Evolutionary conservation across 139 green algal genomes (phyloP).

Genomic region (Gonium pectorale): DNA sequence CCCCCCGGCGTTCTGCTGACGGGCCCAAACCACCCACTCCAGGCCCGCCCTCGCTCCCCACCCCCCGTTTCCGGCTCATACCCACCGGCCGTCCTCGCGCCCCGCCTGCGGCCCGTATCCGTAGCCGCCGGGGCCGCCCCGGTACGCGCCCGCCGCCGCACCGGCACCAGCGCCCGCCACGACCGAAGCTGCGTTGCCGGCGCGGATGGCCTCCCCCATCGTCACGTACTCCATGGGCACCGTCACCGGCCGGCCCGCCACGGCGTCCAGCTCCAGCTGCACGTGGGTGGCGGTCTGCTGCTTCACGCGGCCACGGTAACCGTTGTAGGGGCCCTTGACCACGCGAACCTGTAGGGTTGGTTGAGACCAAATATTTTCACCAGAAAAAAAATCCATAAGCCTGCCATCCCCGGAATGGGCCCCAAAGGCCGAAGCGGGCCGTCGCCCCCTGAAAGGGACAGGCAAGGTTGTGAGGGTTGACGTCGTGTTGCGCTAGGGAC

Average conservation of each 20-base stretch:
- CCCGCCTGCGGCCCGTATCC: constrained; percentile 9
- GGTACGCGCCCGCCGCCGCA: constrained; percentile 5
- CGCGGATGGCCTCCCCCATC: constrained; percentile 5
- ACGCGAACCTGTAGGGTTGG: constrained; percentile 55
- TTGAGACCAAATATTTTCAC: too few relatives aligned
- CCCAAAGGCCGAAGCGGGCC: too few relatives aligned
- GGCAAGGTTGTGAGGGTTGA: too few relatives aligned
- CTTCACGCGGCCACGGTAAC: constrained; percentile 88
- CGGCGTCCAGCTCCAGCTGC: constrained; percentile 91
- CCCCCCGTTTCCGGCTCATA: background rate
- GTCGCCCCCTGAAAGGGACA: too few relatives aligned
- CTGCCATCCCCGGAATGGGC: too few relatives aligned
- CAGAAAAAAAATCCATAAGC: too few relatives aligned
- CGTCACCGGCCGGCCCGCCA: constrained; percentile 82
- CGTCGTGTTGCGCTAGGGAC: too few relatives aligned
- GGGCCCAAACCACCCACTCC: too few relatives aligned
- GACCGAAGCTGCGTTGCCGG: background rate
- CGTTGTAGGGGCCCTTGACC: constrained; percentile 74
- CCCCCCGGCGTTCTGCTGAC: too few relatives aligned
- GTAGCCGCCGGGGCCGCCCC: background rate
- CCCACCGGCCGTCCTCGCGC: constrained; percentile 1
- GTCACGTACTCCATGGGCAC: constrained; percentile 67
- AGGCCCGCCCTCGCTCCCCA: too few relatives aligned
- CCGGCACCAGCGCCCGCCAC: too few relatives aligned
- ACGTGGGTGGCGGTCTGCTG: constrained; percentile 85